These are phyloP conservation scores for Psidium friedrichsthalianum DNA, from an alignment of 345 rosid genomes.

Conservation along the genomic window DNA sequence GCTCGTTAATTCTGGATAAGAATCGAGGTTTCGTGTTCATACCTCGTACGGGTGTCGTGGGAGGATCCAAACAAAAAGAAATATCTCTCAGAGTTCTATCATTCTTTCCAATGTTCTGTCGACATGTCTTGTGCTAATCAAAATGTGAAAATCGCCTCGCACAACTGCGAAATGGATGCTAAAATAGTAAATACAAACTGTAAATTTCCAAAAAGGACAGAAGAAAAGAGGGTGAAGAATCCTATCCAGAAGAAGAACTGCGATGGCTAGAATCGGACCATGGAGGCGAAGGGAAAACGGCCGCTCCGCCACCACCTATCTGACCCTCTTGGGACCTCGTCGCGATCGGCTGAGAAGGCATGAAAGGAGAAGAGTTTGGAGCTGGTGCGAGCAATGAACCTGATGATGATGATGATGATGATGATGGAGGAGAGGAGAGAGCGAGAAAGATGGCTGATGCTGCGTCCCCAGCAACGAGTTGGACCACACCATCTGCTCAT, in stretches of 20 bases:
- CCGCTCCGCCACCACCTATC: not conserved
- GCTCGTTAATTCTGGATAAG: too few species aligned
- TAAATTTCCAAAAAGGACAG: not conserved
- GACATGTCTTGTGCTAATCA: not conserved
- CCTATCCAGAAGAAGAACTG: constrained; percentile 11
- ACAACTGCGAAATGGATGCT: not conserved
- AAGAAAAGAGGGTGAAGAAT: not conserved
- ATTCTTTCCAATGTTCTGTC: not conserved
- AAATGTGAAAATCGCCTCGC: not conserved
- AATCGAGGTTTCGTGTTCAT: not conserved
- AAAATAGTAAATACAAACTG: too few species aligned
- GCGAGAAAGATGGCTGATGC: constrained; percentile 2
- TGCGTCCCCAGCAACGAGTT: constrained; percentile 17
- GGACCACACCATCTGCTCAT: constrained; percentile 21
- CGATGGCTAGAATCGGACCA: constrained; percentile 16
- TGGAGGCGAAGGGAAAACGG: not conserved
- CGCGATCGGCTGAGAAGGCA: not conserved
- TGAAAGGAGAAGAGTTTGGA: not conserved
- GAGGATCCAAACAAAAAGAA: not conserved
- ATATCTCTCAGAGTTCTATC: not conserved
- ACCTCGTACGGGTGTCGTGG: not conserved
- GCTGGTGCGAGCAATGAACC: not conserved
- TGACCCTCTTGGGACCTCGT: not conserved
- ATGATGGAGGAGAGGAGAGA: constrained; percentile 1
- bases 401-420: not conserved